Percentiles rank a stretch among this genome's conserved stretches.
phyloP scores from a whole-genome alignment of 2,329 filamentous ascomycete genomes.

The Aureobasidium vineae region DNA sequence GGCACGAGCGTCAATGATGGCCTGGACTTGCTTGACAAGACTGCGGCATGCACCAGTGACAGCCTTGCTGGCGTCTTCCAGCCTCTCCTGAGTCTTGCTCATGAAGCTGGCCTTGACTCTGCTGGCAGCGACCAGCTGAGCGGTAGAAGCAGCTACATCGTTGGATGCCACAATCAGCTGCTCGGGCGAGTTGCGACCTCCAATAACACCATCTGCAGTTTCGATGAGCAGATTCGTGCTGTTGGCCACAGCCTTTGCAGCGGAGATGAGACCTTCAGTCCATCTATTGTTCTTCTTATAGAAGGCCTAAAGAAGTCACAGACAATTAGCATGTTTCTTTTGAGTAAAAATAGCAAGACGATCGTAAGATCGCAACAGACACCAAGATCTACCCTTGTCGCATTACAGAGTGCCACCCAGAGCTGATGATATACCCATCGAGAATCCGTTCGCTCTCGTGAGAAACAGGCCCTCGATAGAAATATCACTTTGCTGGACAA shows the following conservation, averaged over 20 bases:
- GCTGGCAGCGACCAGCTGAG: conserved; percentile 91
- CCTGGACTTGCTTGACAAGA: conserved; percentile 89
- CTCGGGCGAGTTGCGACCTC: conserved; percentile 86
- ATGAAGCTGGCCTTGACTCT: conserved; percentile 98
- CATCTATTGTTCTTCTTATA: conserved; percentile 99
- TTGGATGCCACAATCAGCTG: conserved; percentile 98
- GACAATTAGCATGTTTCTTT: no score
- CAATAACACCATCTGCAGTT: conserved; percentile 94
- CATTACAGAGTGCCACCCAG: no score
- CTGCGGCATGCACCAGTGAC: conserved; percentile 85
- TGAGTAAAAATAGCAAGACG: no score
- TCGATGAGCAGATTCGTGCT: conserved; percentile 97
- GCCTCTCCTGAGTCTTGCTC: conserved; percentile 89
- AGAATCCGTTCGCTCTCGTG: no score
- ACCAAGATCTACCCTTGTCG: no score
- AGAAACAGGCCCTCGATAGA: no score
- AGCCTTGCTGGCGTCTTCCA: conserved; percentile 89
- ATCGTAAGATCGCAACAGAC: no score
- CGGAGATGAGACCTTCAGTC: conserved; percentile 96
- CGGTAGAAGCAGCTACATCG: conserved; percentile 92
- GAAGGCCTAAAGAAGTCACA: no score
- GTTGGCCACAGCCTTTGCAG: conserved; percentile 89
- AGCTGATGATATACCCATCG: no score
- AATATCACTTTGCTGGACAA: no score
- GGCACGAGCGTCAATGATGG: conserved; percentile 82